These are phyloP conservation scores for Streptanthus diversifolius DNA, from an alignment of 345 rosid species.

Conservation along the genomic window DNA sequence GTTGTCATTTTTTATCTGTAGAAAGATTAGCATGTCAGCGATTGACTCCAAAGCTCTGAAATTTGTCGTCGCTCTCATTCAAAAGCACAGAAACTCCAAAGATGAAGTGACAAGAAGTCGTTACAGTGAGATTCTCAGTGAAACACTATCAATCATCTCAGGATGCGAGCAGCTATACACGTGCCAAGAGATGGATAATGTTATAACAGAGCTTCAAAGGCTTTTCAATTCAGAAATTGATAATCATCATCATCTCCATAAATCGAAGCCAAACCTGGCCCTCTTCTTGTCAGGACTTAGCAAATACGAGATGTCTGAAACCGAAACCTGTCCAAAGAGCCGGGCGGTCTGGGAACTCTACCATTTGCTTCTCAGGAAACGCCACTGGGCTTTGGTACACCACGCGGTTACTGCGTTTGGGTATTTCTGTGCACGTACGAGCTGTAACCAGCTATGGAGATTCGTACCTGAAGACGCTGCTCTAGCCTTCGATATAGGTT, in stretches of 20 bases:
- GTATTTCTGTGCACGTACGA: constrained; percentile 71
- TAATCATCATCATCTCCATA: constrained; percentile 23
- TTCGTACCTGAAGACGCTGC: constrained; percentile 83
- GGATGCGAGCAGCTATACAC: constrained; percentile 48
- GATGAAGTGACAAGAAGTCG: constrained; percentile 34
- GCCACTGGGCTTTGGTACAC: constrained; percentile 81
- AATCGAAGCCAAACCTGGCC: constrained; percentile 62
- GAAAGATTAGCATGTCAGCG: constrained; percentile 55
- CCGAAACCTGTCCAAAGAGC: constrained; percentile 58
- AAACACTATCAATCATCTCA: constrained; percentile 50
- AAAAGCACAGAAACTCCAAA: constrained; percentile 37
- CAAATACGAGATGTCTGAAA: constrained; percentile 56
- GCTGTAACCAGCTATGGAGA: constrained; percentile 81
- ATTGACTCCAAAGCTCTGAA: constrained; percentile 60
- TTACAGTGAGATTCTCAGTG: constrained; percentile 49
- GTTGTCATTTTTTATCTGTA: constrained; percentile 31
- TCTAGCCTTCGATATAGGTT: constrained; percentile 58
- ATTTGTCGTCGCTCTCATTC: constrained; percentile 44
- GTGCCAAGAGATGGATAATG: constrained; percentile 57
- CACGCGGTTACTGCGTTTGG: constrained; percentile 73
- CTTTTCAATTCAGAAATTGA: constrained; percentile 49
- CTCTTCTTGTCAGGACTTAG: constrained; percentile 70
- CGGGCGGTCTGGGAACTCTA: constrained; percentile 70
- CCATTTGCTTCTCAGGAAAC: constrained; percentile 68
- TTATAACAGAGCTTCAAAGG: constrained; percentile 60